Evolutionary conservation across 78 protist genomes (phyloP).

Genomic region (Isochrysis galbana): DNA sequence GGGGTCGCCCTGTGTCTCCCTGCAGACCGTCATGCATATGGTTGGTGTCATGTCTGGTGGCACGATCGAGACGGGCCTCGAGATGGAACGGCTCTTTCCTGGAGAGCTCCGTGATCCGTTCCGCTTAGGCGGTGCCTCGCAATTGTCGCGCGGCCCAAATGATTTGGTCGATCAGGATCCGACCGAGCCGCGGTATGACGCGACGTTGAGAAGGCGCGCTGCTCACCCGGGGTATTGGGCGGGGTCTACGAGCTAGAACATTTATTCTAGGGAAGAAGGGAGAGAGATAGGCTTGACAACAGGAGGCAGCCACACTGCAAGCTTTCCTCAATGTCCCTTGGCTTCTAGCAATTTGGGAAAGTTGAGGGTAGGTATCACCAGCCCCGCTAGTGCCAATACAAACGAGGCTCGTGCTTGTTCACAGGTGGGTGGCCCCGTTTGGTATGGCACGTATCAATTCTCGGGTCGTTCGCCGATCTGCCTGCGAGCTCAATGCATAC

Average conservation of each 20-base stretch:
- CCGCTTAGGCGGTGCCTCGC: background rate
- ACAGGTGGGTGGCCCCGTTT: conserved; percentile 33
- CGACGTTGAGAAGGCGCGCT: background rate
- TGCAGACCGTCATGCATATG: background rate
- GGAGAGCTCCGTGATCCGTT: conserved; percentile 8
- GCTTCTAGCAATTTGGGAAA: background rate
- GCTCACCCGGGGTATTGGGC: too few relatives aligned
- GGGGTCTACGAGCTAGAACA: too few relatives aligned
- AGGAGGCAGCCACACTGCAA: background rate
- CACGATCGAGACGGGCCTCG: conserved; percentile 30
- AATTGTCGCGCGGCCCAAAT: background rate
- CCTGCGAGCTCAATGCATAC: background rate
- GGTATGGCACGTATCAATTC: conserved; percentile 23
- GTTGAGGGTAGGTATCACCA: background rate
- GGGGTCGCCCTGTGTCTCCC: background rate
- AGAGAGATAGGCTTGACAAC: background rate
- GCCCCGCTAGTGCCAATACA: background rate
- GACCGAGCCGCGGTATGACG: background rate
- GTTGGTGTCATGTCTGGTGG: conserved; percentile 34
- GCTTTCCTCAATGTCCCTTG: background rate
- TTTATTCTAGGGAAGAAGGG: too few relatives aligned
- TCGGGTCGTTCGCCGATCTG: conserved; percentile 28
- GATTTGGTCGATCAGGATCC: background rate
- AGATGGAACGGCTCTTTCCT: background rate
- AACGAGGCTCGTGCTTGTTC: background rate